These are phyloP conservation scores for Cucurbita maxima DNA, from an alignment of 306 rosid species.

Conservation along the genomic window DNA sequence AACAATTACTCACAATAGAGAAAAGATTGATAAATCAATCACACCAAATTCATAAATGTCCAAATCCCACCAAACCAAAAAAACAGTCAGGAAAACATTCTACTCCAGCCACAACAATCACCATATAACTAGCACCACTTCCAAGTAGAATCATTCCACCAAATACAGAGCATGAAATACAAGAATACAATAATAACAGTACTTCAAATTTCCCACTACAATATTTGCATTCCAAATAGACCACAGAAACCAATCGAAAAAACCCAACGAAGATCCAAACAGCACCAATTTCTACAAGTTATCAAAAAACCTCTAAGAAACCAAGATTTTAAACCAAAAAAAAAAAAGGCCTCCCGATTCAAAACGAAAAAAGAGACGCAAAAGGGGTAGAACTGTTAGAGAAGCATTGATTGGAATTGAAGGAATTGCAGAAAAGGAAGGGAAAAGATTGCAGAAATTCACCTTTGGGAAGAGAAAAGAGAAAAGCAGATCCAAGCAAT, in stretches of 20 bases:
- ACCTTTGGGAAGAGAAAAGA: neutral
- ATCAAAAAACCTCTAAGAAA: neutral
- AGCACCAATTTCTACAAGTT: neutral
- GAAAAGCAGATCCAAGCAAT: conserved; percentile 2
- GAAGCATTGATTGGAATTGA: neutral
- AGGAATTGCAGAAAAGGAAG: neutral
- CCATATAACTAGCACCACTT: neutral
- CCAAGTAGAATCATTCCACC: neutral
- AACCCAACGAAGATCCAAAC: neutral
- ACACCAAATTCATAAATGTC: neutral
- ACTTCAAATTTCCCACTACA: neutral
- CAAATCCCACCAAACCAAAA: neutral
- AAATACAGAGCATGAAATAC: neutral
- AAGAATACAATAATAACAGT: neutral
- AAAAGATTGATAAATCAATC: neutral
- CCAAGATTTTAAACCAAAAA: neutral
- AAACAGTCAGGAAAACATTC: neutral
- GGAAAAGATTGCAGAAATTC: neutral
- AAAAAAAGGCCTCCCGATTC: neutral
- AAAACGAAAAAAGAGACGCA: neutral
- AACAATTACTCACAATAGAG: neutral
- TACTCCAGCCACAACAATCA: neutral
- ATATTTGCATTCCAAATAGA: neutral
- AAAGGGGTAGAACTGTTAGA: neutral
- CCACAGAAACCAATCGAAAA: neutral